Evolutionary conservation across 2,329 filamentous ascomycete species (phyloP).

Genomic region (Fusarium sp.): DNA sequence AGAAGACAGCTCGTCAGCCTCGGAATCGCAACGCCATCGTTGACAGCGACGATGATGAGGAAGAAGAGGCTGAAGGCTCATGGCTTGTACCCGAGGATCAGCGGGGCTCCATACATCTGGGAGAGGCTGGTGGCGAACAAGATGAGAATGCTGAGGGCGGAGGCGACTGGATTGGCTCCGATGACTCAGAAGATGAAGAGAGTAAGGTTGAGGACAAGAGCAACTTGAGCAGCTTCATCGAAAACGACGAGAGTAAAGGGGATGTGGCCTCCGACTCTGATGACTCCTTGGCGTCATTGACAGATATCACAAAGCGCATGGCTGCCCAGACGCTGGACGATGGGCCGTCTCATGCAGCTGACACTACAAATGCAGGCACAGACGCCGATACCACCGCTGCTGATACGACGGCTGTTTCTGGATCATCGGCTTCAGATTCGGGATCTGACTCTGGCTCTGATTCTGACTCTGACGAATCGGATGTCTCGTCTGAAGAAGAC

Average conservation of each 20-base stretch:
- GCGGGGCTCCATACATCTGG: constrained; percentile 67
- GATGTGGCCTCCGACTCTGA: constrained; percentile 42
- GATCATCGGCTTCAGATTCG: constrained; percentile 17
- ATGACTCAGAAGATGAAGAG: constrained; percentile 70
- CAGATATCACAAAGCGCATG: constrained; percentile 50
- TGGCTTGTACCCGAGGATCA: constrained; percentile 82
- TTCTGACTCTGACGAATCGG: constrained; percentile 37
- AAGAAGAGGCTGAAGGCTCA: constrained; percentile 75
- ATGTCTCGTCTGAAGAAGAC: constrained; percentile 48
- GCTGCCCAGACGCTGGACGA: constrained; percentile 50
- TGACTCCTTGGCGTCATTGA: constrained; percentile 48
- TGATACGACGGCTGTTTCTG: constrained; percentile 24
- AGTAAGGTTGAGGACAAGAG: constrained; percentile 63
- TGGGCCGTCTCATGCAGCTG: constrained; percentile 20
- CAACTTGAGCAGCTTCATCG: constrained; percentile 64
- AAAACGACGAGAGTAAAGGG: constrained; percentile 56
- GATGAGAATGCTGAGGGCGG: constrained; percentile 90
- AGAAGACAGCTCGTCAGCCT: constrained; percentile 45
- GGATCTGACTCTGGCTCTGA: constrained; percentile 36
- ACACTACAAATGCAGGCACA: constrained; percentile 19
- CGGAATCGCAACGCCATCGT: constrained; percentile 66
- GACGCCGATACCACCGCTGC: constrained; percentile 21
- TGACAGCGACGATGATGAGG: constrained; percentile 75
- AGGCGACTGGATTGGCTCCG: constrained; percentile 78
- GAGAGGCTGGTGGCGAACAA: constrained; percentile 83